Base-by-base conservation (phyloP, 306 rosid species). In the Comarum palustre region DNA sequence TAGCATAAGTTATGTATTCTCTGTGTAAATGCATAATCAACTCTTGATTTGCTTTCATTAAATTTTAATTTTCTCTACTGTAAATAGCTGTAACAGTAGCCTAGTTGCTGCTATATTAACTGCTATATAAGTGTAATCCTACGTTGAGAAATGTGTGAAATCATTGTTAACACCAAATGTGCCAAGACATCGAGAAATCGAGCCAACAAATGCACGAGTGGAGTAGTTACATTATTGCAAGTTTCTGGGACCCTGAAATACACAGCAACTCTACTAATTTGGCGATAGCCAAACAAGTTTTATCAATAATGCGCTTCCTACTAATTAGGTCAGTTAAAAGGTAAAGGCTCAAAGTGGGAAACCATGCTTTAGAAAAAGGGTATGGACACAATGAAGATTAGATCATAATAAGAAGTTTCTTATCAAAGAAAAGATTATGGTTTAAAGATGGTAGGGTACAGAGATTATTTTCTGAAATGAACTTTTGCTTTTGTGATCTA, bases 401-500 rank as follows among this genome's bases (percentile, higher is more conserved):
- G 36, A 50, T 50, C 3, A 61, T 66, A 71, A 75, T 48, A 50
- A 82, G 80, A 83, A 83, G 87, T 80, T 80, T 79, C 84, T 69
- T 58, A 69, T 24, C 74, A 64, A 76, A 73, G 67, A 71, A 79
- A 72, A 69, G 69, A 80, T 73, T 69, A 65, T 63, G 72, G 12
- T 73, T 77, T 73, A 73, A 79, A 83, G 87, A 68, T 38, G 84
- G 87, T 76, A 79, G 82, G 87, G 79, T 61, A 48, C 75, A 70
- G 29, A 57, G 72, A 79, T 73, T 57, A 73, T 77, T 75, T 57
- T 54, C 66, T 66, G 54, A 69, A 65, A 73, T 65, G 43, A 29
- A 24, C 81, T 83, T 77, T 77, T 73, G 73, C 76, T 79, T 76
- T 80, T 71, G 68, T 74, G 75, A 46, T 80, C 63, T 43, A 77